Base-by-base conservation (phyloP, 2,329 filamentous ascomycete genomes). In the Monilinia polystroma region DNA sequence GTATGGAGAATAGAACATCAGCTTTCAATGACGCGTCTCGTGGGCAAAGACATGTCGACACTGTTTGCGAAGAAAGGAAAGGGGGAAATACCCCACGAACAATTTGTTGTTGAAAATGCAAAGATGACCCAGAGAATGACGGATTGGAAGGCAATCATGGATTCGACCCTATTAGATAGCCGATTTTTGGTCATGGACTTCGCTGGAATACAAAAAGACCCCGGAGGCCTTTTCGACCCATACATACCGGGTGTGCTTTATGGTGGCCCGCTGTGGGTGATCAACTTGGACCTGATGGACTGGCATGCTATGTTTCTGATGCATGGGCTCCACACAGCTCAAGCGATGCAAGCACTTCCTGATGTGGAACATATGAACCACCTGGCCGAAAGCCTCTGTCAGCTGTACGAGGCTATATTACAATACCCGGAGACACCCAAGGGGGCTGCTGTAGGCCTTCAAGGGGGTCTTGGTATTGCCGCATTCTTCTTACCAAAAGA, bases 401-500 rank as follows among this genome's bases (percentile, higher is more conserved):
- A 91, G 73, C 83, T 94, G 67, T 93, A 93, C 67, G 92, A 96
- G 77, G 86, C 90, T 0, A 84, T 97, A 49, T 85, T 91, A 71
- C 83, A 84, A 67, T 95, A 88, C 82, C 88, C 90, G 0, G 81
- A 84, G 0, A 87, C 86, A 26, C 90, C 90, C 0, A 85, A 85
- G 35, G 92, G 92, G 1, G 85, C 86, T 16, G 79, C 94, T 18
- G 80, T 96, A 38, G 84, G 89, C 53, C 85, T 90, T 53, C 92
- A 96, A 75, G 87, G 91, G 16, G 87, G 86, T 72, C 80, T 98
- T 47, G 89, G 88, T 0, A 89, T 97, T 67, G 87, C 90, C 2
- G 84, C 86, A 14, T 80, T 97, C 63, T 95, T 95, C 74, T 79
- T 97, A n/a, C 92, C 90, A 0, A 87, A 87, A 70, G 90, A 96